These are phyloP conservation scores for carrot (Daucus carota) DNA, from an alignment of 129 eudicot genomes.

Conservation along the genomic window DNA sequence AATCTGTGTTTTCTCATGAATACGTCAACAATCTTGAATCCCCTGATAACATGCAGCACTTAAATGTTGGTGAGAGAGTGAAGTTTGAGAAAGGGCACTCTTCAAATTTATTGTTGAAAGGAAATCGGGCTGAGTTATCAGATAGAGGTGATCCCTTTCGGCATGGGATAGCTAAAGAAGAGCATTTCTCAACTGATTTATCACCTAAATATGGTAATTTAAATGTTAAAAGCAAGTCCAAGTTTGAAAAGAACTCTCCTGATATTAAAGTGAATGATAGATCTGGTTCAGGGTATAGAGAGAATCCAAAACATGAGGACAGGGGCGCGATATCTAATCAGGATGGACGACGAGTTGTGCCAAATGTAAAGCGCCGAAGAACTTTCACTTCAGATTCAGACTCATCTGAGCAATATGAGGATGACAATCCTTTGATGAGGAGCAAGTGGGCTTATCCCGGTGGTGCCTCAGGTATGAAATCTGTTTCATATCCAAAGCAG, in stretches of 20 bases:
- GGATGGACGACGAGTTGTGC: slow-evolving; percentile 7
- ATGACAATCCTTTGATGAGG: slow-evolving; percentile 82
- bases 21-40: slow-evolving; percentile 45
- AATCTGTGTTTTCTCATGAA: slow-evolving; percentile 36
- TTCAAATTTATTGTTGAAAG: slow-evolving; percentile 25
- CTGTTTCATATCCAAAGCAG: slow-evolving; percentile 33
- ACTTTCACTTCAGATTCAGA: slow-evolving; percentile 45
- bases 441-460: slow-evolving; percentile 81
- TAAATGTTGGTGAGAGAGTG: slow-evolving; percentile 37
- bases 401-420: slow-evolving; percentile 69
- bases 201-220: slow-evolving; percentile 29
- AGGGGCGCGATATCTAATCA: slow-evolving; percentile 23
- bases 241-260: slow-evolving; percentile 25
- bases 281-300: slow-evolving; percentile 24
- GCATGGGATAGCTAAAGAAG: slow-evolving; percentile 39
- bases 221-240: slow-evolving; percentile 33
- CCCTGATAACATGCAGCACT: slow-evolving; percentile 36
- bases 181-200: slow-evolving; percentile 21
- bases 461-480: slow-evolving; percentile 32
- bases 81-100: slow-evolving; percentile 31
- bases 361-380: slow-evolving; percentile 58
- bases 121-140: slow-evolving; percentile 30
- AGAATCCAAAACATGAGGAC: slow-evolving; percentile 21
- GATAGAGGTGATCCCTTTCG: slow-evolving; percentile 38
- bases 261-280: slow-evolving; percentile 22